A percentile compares a stretch with the other conserved stretches of the same genome.
Evolutionary conservation across 257 asterid genomes (phyloP).

Genomic region (Leptodermis oblonga): DNA sequence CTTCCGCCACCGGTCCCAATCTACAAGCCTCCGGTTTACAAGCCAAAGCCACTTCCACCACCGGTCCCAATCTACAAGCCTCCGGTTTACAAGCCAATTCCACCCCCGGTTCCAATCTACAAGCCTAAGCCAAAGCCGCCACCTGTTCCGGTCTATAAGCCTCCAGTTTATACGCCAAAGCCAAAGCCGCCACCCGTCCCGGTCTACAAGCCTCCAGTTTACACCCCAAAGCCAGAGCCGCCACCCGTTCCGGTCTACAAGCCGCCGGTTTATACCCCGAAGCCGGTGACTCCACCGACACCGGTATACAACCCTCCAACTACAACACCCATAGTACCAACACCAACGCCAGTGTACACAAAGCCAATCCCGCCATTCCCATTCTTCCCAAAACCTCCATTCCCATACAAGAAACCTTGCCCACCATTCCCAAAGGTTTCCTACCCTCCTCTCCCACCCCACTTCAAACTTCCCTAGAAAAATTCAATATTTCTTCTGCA

Average conservation of each 20-base stretch:
- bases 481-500: not conserved
- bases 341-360: not conserved
- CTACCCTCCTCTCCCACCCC: slow-evolving; percentile 63
- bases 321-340: too few relatives aligned
- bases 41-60: too few relatives aligned
- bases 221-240: too few relatives aligned
- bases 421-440: slow-evolving; percentile 52
- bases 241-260: too few relatives aligned
- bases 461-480: slow-evolving; percentile 16
- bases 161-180: too few relatives aligned
- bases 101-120: too few relatives aligned
- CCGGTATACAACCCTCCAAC: slow-evolving; percentile 17
- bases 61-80: too few relatives aligned
- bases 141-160: too few relatives aligned
- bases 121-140: too few relatives aligned
- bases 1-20: slow-evolving; percentile 1
- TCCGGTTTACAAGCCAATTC: too few relatives aligned
- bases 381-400: not conserved
- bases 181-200: too few relatives aligned
- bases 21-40: slow-evolving; percentile 24
- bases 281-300: slow-evolving; percentile 31
- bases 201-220: too few relatives aligned
- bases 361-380: slow-evolving; percentile 33
- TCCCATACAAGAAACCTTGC: slow-evolving; percentile 49
- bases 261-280: slow-evolving; percentile 27